phyloP scores from a whole-genome alignment of 257 asterid species.

The Primulina tabacum region DNA sequence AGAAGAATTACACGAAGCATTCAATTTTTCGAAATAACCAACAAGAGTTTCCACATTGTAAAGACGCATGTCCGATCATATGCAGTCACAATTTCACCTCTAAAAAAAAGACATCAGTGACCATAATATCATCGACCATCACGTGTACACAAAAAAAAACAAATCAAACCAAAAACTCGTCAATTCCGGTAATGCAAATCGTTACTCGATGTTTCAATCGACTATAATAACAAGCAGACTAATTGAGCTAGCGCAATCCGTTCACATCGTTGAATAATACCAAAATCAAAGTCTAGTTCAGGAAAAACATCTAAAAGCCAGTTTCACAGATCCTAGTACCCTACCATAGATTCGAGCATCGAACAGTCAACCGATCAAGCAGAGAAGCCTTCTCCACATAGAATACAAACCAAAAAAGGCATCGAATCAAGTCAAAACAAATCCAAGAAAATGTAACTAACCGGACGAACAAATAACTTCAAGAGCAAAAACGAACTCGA shows the following conservation, averaged over 20 bases:
- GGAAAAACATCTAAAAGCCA: slow-evolving; percentile 16
- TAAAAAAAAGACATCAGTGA: neutral
- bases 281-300: neutral
- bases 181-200: slow-evolving; percentile 22
- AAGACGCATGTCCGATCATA: slow-evolving; percentile 1
- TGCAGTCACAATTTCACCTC: slow-evolving; percentile 5
- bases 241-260: slow-evolving; percentile 1
- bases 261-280: neutral
- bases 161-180: slow-evolving; percentile 3
- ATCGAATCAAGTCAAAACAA: slow-evolving; percentile 15
- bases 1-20: slow-evolving; percentile 2
- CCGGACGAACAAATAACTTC: neutral
- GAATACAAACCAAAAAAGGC: neutral
- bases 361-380: slow-evolving; percentile 14
- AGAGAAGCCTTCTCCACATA: neutral
- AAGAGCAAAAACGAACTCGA: slow-evolving; percentile 1
- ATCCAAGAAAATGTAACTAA: slow-evolving; percentile 5
- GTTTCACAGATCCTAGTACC: slow-evolving; percentile 14
- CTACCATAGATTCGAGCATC: slow-evolving; percentile 20
- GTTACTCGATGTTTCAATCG: slow-evolving; percentile 13
- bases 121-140: slow-evolving; percentile 14
- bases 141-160: neutral
- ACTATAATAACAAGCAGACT: slow-evolving; percentile 11
- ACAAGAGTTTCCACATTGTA: slow-evolving; percentile 12
- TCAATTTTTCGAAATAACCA: neutral